Evolutionary conservation across 2,329 filamentous ascomycete genomes (phyloP).

Genomic region (Tolypocladium endophyticum): DNA sequence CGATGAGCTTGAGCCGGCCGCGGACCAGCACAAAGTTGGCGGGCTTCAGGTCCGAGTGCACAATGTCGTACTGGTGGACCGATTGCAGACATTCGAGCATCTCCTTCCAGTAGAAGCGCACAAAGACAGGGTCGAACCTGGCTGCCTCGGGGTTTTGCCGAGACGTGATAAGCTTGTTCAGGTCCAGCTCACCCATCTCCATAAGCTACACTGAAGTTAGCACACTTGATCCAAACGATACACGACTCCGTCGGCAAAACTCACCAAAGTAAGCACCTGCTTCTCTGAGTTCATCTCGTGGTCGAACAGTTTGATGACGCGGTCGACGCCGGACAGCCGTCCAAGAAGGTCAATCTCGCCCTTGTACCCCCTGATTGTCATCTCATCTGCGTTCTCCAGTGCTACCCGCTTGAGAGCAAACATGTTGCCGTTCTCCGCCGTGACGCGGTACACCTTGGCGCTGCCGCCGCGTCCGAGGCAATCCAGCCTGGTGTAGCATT

Average conservation of each 20-base stretch:
- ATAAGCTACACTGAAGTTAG: conserved; percentile 52
- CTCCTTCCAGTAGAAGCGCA: conserved; percentile 98
- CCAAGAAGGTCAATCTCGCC: conserved; percentile 89
- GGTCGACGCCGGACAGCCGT: conserved; percentile 72
- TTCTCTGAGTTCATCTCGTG: conserved; percentile 92
- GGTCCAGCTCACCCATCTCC: conserved; percentile 92
- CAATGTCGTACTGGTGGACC: conserved; percentile 83
- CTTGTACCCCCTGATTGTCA: conserved; percentile 76
- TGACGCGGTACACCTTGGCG: conserved; percentile 89
- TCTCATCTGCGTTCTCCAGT: conserved; percentile 78
- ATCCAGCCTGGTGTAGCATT: conserved; percentile 80
- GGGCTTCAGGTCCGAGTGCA: conserved; percentile 94
- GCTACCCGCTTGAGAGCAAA: conserved; percentile 91
- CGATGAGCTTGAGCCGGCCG: conserved; percentile 87
- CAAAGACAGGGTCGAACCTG: conserved; percentile 77
- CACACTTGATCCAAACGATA: background rate
- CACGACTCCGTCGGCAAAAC: conserved; percentile 18
- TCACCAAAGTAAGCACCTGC: conserved; percentile 72
- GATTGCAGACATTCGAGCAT: conserved; percentile 94
- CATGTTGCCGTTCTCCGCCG: conserved; percentile 93
- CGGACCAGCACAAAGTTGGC: conserved; percentile 93
- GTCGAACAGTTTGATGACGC: conserved; percentile 84
- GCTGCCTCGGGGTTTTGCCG: conserved; percentile 62
- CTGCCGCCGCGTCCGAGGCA: conserved; percentile 87
- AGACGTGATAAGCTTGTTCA: conserved; percentile 73